phyloP scores from a whole-genome alignment of 2,329 filamentous ascomycete genomes.

The Ilyonectria robusta region DNA sequence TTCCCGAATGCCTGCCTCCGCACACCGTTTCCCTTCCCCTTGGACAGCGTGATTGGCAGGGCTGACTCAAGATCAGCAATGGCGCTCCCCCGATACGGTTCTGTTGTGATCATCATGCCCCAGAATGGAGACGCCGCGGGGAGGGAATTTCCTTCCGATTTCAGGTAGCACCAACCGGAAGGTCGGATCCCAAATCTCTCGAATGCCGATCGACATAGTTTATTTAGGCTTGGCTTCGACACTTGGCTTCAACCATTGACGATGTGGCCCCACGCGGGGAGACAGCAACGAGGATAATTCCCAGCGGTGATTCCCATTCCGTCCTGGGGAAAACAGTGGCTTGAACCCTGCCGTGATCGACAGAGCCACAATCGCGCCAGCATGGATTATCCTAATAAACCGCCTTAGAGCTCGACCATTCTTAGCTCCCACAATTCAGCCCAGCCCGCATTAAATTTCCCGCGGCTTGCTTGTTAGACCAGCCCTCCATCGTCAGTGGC shows the following conservation, averaged over 20 bases:
- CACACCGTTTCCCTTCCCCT: background rate
- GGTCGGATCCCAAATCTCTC: background rate
- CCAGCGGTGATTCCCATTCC: background rate
- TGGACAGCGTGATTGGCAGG: background rate
- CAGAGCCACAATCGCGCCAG: background rate
- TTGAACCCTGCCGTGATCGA: background rate
- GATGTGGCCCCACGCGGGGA: background rate
- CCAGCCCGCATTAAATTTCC: background rate
- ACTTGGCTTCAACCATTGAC: background rate
- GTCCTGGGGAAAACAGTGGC: background rate
- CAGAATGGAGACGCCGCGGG: background rate
- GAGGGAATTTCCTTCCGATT: background rate
- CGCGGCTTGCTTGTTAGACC: background rate
- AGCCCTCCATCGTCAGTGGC: conserved; percentile 10
- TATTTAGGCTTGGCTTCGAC: conserved; percentile 1
- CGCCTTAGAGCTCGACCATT: background rate
- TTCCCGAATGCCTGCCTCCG: too few relatives aligned
- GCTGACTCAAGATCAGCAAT: too few relatives aligned
- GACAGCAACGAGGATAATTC: background rate
- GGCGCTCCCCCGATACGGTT: background rate
- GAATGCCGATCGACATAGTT: conserved; percentile 13
- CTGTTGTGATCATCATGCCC: background rate
- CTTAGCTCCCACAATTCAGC: conserved; percentile 2
- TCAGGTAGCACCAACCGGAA: background rate
- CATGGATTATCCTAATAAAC: background rate